phyloP scores from a whole-genome alignment of 2,329 filamentous ascomycete species.

The Clarireedia homoeocarpa region DNA sequence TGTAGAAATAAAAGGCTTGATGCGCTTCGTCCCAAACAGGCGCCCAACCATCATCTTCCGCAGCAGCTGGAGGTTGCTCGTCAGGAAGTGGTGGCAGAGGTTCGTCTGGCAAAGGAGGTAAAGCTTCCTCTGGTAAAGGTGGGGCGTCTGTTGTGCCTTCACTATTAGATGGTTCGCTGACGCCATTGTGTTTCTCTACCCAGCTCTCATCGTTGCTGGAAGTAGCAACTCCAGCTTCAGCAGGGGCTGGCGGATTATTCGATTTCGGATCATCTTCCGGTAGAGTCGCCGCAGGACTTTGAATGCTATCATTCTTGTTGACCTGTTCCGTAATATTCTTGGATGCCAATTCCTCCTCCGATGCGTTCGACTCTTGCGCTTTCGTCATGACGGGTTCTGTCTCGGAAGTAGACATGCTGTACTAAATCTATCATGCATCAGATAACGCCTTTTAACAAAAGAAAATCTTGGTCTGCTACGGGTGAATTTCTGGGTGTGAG shows the following conservation, averaged over 20 bases:
- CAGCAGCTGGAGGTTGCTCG: constrained; percentile 39
- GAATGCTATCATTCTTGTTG: background rate
- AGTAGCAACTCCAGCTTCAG: constrained; percentile 7
- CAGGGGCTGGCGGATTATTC: background rate
- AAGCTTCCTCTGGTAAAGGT: constrained; percentile 29
- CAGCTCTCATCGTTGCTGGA: constrained; percentile 9
- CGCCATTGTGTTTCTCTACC: constrained; percentile 14
- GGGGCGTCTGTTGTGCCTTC: constrained; percentile 10
- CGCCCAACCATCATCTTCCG: constrained; percentile 70
- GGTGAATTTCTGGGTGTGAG: background rate
- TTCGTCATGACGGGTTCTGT: constrained; percentile 5
- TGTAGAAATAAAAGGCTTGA: constrained; percentile 76
- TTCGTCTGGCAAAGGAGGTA: constrained; percentile 19
- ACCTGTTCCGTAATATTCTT: constrained; percentile 1
- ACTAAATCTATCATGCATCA: constrained; percentile 9
- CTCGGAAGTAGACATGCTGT: constrained; percentile 10
- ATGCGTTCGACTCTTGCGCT: background rate
- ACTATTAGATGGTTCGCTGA: constrained; percentile 2
- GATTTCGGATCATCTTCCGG: background rate
- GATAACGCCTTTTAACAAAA: constrained; percentile 8
- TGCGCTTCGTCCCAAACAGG: constrained; percentile 64
- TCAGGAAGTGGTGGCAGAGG: constrained; percentile 14
- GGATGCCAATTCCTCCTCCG: background rate
- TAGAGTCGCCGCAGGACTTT: background rate
- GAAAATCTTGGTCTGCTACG: constrained; percentile 7